Base-by-base conservation (phyloP, 139 green algal genomes). In the Axilococcus clingmanii region DNA sequence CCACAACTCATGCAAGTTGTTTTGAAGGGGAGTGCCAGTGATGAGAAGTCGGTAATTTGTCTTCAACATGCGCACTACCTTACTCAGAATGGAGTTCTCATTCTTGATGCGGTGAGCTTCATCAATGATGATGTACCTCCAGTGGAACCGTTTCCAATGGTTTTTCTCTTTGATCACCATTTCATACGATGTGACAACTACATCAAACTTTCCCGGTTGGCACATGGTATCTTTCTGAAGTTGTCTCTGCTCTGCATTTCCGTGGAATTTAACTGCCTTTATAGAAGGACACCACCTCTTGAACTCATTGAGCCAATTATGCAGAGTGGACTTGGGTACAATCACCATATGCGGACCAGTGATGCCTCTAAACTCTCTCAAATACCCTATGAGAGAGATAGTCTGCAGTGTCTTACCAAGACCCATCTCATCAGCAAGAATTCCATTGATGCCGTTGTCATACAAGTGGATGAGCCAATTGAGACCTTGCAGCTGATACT, bases 81-180 rank as follows among this genome's bases (percentile, higher is more conserved):
- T 76, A 28, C 76, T 89, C 3, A 99, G 80, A 9, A 88, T 73
- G 23, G 74, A 90, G 69, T 99, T 97, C 56, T 97, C 90, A 63
- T 99, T 98, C 77, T 99, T 99, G 73, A 99, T 97, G 55, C 93
- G 79, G 61, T 99, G 93, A 35, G 93, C 93, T 66, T 99, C 93
- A 57, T 98, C 92, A 46, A 99, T 97, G 78, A 99, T 95, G 71
- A 98, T 87, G 76, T 99, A 99, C 42, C 88, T 74, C 88, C 86
- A 99, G 76, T 91, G 79, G 72, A 95, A 94, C 48, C 80, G 81
- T 57, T 84, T 85, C 69, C 96, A 89, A 60, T 85, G 68, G 57
- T 80, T 86, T 73, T 95, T 96, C 76, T 99, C 92, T 72, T 95
- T 97, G 83, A 98, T 97, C 25, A 96, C 84, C 92, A 98, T 97